A percentile compares a stretch with the other conserved stretches of the same genome.
These are phyloP conservation scores for Cucumis melo DNA, from an alignment of 306 rosid species.

Conservation along the genomic window DNA sequence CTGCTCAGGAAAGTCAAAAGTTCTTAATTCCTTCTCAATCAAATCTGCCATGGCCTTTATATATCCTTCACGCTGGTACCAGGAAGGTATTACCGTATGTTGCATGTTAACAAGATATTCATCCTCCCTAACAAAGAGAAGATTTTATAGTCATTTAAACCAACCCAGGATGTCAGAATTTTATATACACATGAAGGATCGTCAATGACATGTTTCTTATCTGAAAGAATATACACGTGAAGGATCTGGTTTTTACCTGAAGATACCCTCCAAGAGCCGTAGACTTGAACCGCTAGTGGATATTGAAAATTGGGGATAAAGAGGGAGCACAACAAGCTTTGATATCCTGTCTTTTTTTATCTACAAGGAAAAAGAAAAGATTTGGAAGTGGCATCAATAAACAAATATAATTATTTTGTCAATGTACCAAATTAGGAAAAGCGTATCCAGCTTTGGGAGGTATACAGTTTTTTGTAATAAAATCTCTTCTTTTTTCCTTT, in stretches of 20 bases:
- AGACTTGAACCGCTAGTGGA: slow-evolving; percentile 97
- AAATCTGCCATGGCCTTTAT: slow-evolving; percentile 88
- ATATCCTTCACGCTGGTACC: slow-evolving; percentile 98
- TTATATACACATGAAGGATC: no score
- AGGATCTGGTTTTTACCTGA: slow-evolving; percentile 37
- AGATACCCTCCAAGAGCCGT: slow-evolving; percentile 91
- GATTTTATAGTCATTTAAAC: slow-evolving; percentile 9
- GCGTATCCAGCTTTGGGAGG: neutral
- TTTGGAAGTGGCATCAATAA: slow-evolving; percentile 14
- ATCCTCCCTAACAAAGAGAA: slow-evolving; percentile 55
- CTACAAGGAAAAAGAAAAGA: slow-evolving; percentile 20
- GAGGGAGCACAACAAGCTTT: slow-evolving; percentile 97
- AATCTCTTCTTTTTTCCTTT: neutral
- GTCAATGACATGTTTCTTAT: no score
- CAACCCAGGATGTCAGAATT: neutral
- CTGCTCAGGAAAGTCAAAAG: slow-evolving; percentile 51
- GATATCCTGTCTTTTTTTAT: slow-evolving; percentile 80
- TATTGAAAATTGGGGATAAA: slow-evolving; percentile 98
- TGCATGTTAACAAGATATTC: slow-evolving; percentile 97
- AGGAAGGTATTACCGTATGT: slow-evolving; percentile 92
- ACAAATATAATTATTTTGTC: neutral
- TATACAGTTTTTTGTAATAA: neutral
- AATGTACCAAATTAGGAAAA: neutral
- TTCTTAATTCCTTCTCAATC: slow-evolving; percentile 65
- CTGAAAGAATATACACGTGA: neutral